Percentiles rank a stretch among this genome's conserved stretches.
Evolutionary conservation across 305 asterid species (phyloP).

Genomic region (Fraxinus nigra): DNA sequence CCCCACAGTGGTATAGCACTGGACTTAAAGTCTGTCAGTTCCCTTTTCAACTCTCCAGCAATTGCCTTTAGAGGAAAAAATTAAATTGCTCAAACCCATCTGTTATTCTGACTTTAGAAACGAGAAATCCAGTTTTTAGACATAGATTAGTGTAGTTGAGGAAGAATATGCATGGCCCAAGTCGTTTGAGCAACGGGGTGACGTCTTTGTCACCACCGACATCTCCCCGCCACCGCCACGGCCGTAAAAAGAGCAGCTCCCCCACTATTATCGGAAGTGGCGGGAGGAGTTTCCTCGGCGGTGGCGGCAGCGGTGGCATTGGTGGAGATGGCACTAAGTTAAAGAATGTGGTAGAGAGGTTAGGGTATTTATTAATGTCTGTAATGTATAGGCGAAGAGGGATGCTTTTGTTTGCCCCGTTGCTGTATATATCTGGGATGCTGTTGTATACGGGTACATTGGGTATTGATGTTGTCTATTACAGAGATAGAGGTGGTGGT

Average conservation of each 20-base stretch:
- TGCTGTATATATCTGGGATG: constrained; percentile 83
- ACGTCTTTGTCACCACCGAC: constrained; percentile 52
- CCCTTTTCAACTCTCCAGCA: not conserved
- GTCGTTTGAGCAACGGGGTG: constrained; percentile 82
- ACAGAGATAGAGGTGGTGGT: constrained; percentile 11
- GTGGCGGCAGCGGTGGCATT: not conserved
- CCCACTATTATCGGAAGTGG: constrained; percentile 29
- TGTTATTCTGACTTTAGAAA: not conserved
- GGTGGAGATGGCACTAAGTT: constrained; percentile 44
- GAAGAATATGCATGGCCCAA: constrained; percentile 80
- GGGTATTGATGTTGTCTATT: constrained; percentile 54
- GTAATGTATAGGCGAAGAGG: constrained; percentile 76
- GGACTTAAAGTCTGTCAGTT: not conserved
- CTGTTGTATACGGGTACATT: constrained; percentile 83
- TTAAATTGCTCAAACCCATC: too few relatives aligned
- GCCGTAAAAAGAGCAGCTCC: constrained; percentile 43
- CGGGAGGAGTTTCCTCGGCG: constrained; percentile 31
- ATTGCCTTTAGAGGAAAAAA: too few relatives aligned
- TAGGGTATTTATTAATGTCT: constrained; percentile 63
- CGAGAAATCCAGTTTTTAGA: not conserved
- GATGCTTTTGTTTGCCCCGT: constrained; percentile 80
- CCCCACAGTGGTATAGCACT: not conserved
- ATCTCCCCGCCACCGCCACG: constrained; percentile 58
- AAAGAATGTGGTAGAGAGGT: constrained; percentile 63
- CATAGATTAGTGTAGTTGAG: not conserved